Conservation (phyloP, 306 rosid species). For the Begonia masoniana region DNA sequence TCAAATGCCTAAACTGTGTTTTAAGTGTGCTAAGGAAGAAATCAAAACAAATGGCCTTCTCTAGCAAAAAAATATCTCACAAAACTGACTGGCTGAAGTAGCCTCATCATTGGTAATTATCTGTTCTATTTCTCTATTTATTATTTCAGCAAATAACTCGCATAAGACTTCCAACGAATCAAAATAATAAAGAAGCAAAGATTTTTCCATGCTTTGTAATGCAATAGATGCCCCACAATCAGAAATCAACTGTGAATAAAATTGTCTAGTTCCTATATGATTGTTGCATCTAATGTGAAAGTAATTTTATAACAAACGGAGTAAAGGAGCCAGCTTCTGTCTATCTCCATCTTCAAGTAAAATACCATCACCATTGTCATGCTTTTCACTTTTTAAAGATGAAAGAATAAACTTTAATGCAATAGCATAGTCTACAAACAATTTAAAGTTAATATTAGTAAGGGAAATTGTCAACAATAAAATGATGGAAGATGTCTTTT, state of each 20-base stretch:
- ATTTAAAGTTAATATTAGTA: too few species aligned
- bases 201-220: constrained; percentile 10
- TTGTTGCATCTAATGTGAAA: constrained; percentile 21
- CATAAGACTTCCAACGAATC: constrained; percentile 64
- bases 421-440: constrained; percentile 49
- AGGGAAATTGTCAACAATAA: too few species aligned
- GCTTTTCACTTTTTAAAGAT: constrained; percentile 26
- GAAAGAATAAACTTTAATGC: constrained; percentile 35
- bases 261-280: too few species aligned
- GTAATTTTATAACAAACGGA: constrained; percentile 23
- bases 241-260: too few species aligned
- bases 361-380: too few species aligned
- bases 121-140: constrained; percentile 51
- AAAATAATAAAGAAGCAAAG: constrained; percentile 24
- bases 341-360: too few species aligned
- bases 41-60: constrained; percentile 34
- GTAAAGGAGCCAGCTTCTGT: constrained; percentile 28
- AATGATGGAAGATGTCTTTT: too few species aligned
- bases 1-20: too few species aligned
- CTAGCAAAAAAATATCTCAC: constrained; percentile 37
- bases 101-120: constrained; percentile 28
- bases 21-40: too few species aligned
- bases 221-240: too few species aligned
- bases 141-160: constrained; percentile 55
- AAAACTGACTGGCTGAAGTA: constrained; percentile 31